Base-by-base conservation (phyloP, 75 land plant genomes). In the Gnetum montanum region DNA sequence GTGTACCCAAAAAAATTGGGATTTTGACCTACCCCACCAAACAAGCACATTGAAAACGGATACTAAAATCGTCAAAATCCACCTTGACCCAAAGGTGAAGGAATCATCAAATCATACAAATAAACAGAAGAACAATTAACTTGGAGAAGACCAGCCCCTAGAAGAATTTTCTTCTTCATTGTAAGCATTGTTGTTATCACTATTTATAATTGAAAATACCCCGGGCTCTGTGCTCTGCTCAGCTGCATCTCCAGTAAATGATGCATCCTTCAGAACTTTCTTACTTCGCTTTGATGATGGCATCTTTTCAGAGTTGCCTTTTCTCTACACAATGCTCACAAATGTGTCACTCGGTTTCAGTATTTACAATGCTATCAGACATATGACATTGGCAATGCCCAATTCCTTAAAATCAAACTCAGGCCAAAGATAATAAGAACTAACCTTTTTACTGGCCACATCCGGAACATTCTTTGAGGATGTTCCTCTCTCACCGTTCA, bases 371-470 rank as follows among this genome's bases (percentile, higher is more conserved):
- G n/a, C 24, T 49, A 11, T 43, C 28, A 13, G 19, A 16, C 15
- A 13, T 1, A 8, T 47, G 31, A 20, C 46, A 3, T 25, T 44
- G 10, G 48, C 4, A 46, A 25, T 44, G 31, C 50, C 36, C 48
- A 63, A 15, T 47, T 29, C 5, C 11, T 23, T 12, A 27, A 33
- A 3, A 15, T 16, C 23, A 48, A 61, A 23, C 16, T 48, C 31
- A 20, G 12, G 13, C 23, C n/a, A 18, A 41, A 44, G 16, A 16
- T 20, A 25, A 53, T n/a, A 16, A 25, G 30, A 28, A 30, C 31
- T 19, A 60, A 83, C 86, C 86, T 83, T 83, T 54, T 71, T 82
- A 36, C 27, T 72, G 35, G 58, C 56, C 30, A 82, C 25, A 65
- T 31, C 55, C 69, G 35, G 58, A 66, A 31, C 78, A 77, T 57